Conservation (phyloP, 2,329 filamentous ascomycete species). For the Rutstroemia sydowiana region DNA sequence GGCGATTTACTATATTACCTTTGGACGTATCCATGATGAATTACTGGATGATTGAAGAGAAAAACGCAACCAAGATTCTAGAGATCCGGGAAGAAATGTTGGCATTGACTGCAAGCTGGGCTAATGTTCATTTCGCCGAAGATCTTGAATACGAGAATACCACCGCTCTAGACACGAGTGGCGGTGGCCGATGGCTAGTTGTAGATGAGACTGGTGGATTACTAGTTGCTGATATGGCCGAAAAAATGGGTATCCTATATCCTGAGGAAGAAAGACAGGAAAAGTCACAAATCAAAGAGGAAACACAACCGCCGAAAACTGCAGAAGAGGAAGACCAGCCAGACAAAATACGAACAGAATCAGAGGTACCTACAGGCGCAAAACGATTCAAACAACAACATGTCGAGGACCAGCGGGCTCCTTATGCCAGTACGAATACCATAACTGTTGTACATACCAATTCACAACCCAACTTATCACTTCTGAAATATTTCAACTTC, state of each 20-base stretch:
- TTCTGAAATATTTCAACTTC: slow-evolving; percentile 85
- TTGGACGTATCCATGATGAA: slow-evolving; percentile 71
- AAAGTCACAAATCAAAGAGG: background rate
- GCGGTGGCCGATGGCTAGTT: slow-evolving; percentile 53
- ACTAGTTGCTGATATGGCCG: slow-evolving; percentile 61
- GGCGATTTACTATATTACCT: slow-evolving; percentile 77
- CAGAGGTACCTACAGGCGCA: background rate
- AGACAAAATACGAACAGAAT: slow-evolving; percentile 9
- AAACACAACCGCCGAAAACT: background rate
- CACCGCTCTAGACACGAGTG: slow-evolving; percentile 2
- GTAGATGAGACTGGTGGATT: slow-evolving; percentile 66
- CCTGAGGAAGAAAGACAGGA: slow-evolving; percentile 15
- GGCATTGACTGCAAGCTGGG: slow-evolving; percentile 78
- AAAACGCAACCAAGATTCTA: slow-evolving; percentile 72
- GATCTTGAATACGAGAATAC: slow-evolving; percentile 9
- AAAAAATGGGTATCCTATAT: slow-evolving; percentile 61
- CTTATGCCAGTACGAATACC: slow-evolving; percentile 47
- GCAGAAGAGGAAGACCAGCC: slow-evolving; percentile 23
- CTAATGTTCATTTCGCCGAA: slow-evolving; percentile 66
- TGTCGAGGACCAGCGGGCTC: slow-evolving; percentile 10
- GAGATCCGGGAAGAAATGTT: slow-evolving; percentile 81
- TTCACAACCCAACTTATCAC: slow-evolving; percentile 77
- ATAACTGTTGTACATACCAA: slow-evolving; percentile 76
- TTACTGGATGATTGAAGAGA: slow-evolving; percentile 71
- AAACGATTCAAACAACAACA: slow-evolving; percentile 6